phyloP scores from a whole-genome alignment of 345 rosid genomes.

The Lepidium africanum region DNA sequence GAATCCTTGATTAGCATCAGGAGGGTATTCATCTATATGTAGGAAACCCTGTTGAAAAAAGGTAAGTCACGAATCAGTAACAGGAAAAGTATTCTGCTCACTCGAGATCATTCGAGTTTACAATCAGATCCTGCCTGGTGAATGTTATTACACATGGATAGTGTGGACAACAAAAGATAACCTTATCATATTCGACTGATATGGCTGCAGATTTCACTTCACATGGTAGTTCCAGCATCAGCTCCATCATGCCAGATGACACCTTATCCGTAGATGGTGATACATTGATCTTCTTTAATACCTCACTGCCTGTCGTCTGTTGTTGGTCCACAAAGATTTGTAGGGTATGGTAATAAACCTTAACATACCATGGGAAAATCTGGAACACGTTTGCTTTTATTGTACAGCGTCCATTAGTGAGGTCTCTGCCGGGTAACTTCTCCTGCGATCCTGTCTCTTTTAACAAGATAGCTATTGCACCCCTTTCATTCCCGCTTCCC shows the following conservation, averaged over 20 bases:
- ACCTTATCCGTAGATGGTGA: constrained; percentile 86
- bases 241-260: constrained; percentile 91
- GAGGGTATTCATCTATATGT: constrained; percentile 93
- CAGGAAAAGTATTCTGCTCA: not conserved
- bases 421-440: constrained; percentile 18
- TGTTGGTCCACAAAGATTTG: constrained; percentile 68
- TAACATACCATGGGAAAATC: constrained; percentile 95
- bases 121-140: not conserved
- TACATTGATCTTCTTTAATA: constrained; percentile 56
- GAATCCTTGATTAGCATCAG: constrained; percentile 97
- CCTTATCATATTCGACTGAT: constrained; percentile 92
- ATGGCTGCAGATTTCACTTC: constrained; percentile 62
- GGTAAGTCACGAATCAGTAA: constrained; percentile 18
- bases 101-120: not conserved
- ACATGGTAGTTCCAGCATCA: constrained; percentile 77
- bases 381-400: constrained; percentile 69
- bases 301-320: constrained; percentile 39
- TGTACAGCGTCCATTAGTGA: constrained; percentile 33
- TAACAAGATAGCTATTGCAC: constrained; percentile 84
- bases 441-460: constrained; percentile 42
- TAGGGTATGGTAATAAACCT: constrained; percentile 75
- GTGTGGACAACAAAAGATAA: constrained; percentile 9
- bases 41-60: constrained; percentile 61
- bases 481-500: constrained; percentile 98
- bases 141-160: not conserved